Conservation (phyloP, 177 flowering plant species). For the Vitis hybrid region DNA sequence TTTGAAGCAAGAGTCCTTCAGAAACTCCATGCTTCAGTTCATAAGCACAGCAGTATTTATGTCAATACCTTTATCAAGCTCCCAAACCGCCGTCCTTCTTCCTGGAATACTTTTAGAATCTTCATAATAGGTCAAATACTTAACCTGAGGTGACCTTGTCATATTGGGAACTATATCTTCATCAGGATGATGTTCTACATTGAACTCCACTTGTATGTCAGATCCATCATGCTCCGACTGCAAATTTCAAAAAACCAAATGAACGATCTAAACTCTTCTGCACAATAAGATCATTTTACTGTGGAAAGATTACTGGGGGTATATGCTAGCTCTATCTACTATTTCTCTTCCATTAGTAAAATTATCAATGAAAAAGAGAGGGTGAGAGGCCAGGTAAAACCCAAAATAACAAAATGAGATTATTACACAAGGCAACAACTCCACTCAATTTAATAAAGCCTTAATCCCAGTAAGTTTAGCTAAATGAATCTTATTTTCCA, state of each 20-base stretch:
- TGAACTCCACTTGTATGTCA: slow-evolving; percentile 73
- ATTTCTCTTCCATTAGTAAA: background rate
- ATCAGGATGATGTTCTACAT: slow-evolving; percentile 67
- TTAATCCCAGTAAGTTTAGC: no score
- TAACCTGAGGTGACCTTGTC: slow-evolving; percentile 75
- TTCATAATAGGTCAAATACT: slow-evolving; percentile 92
- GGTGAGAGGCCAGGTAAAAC: no score
- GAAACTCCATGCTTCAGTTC: slow-evolving; percentile 8
- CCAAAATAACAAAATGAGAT: no score
- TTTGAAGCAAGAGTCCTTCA: slow-evolving; percentile 8
- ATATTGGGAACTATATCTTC: slow-evolving; percentile 85
- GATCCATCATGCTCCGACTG: slow-evolving; percentile 98
- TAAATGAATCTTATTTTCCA: no score
- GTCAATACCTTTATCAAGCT: slow-evolving; percentile 77
- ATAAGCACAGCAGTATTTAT: background rate
- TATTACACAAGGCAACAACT: no score
- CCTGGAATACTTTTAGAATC: slow-evolving; percentile 93
- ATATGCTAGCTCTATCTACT: background rate
- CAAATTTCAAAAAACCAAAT: slow-evolving; percentile 8
- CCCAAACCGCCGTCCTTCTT: slow-evolving; percentile 89
- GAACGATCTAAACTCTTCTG: slow-evolving; percentile 8
- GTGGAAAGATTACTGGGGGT: background rate
- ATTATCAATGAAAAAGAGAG: background rate
- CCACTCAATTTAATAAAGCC: no score
- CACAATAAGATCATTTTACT: background rate